phyloP scores from a whole-genome alignment of 176 grass and related monocot species.

The Aegilops longissima region DNA sequence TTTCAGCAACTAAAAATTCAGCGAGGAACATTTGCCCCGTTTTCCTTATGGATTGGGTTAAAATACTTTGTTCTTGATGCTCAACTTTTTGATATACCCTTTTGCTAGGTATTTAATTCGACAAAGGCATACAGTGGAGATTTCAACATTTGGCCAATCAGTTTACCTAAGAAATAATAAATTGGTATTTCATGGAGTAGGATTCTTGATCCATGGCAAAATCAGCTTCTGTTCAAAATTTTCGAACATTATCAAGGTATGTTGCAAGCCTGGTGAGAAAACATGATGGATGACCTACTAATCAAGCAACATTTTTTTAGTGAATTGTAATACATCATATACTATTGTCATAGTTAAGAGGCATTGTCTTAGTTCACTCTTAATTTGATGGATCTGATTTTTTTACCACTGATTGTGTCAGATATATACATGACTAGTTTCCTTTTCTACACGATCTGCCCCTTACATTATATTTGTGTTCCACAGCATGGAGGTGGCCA shows the following conservation, averaged over 20 bases:
- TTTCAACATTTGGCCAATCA: slow-evolving; percentile 37
- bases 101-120: slow-evolving; percentile 69
- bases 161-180: slow-evolving; percentile 38
- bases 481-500: slow-evolving; percentile 85
- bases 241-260: slow-evolving; percentile 80
- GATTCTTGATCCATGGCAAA: slow-evolving; percentile 83
- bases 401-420: not conserved
- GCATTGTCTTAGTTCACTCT: not conserved
- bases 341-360: not conserved
- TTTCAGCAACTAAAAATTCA: slow-evolving; percentile 15
- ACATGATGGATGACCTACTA: not conserved
- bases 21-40: not conserved
- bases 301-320: slow-evolving; percentile 6
- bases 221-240: slow-evolving; percentile 73
- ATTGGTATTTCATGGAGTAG: slow-evolving; percentile 67
- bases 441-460: not conserved
- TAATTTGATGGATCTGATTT: not conserved
- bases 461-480: slow-evolving; percentile 29
- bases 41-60: slow-evolving; percentile 1
- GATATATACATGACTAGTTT: not conserved
- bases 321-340: slow-evolving; percentile 12
- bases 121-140: slow-evolving; percentile 38
- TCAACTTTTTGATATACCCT: slow-evolving; percentile 33
- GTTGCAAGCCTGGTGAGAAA: slow-evolving; percentile 10
- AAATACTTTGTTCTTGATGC: slow-evolving; percentile 20